Base-by-base conservation (phyloP, 2,329 filamentous ascomycete species). In the Xylariales sp. region DNA sequence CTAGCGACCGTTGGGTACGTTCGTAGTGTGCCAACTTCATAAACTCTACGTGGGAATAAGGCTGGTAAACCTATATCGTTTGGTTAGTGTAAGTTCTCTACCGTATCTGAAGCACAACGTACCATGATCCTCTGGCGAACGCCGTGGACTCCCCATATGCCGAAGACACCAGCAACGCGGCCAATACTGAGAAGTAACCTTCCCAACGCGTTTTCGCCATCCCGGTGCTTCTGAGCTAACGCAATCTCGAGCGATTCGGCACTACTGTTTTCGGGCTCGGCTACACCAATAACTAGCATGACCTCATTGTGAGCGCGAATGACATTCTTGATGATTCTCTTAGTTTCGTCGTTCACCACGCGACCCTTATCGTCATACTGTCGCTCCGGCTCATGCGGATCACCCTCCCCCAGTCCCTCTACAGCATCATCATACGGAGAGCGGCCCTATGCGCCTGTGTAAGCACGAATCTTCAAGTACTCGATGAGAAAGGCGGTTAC, bases 251-350 rank as follows among this genome's bases (percentile, higher is more conserved):
- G 53, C 36, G 69, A 63, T 5, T 61, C 58, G 4, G 64, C 61
- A 16, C 59, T 52, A 4, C 58, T 57, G 35, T 67, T 70, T 37
- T 80, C 76, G 12, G 75, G 72, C 48, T 81, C 76, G 7, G 76
- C 76, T 5, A 80, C 76, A 5, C 76, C 76, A 27, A 81, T 80
- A 8, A 78, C 74, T 14, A 71, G 65, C 76, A 81, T 81, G 4
- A 81, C 76, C 45, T 81, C 76, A 46, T 81, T 81, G 49, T 81
- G 76, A 8, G 76, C 70, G 36, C 76, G 66, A 18, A 81, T 74
- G 21, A 79, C 69, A 41, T 76, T 70, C 33, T 70, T 67, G 45
- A 78, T 78, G 44, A 77, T 68, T 11, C 63, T 61, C 49, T 70
- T 74, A 2, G 74, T 78, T 36, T 70, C 66, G 0, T 65, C 65